A percentile compares a stretch with the other conserved stretches of the same genome.
These are phyloP conservation scores for Suillus brevipes DNA, from an alignment of 768 basidiomycete genomes.

Conservation along the genomic window DNA sequence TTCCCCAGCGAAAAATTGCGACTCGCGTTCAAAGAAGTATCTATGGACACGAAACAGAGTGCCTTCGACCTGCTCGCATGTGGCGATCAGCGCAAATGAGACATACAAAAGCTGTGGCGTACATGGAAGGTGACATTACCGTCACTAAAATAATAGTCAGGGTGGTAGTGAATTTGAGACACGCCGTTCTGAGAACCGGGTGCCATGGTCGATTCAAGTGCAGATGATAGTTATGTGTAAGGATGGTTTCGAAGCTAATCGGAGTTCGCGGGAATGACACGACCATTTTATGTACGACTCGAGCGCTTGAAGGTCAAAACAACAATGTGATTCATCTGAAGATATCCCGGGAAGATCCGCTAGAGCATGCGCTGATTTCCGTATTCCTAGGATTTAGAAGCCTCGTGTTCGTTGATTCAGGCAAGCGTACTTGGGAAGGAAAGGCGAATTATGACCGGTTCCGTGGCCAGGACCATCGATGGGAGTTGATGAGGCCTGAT, in stretches of 20 bases:
- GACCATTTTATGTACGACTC: neutral
- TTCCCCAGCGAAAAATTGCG: conserved; percentile 27
- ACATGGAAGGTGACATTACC: neutral
- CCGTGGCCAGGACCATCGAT: neutral
- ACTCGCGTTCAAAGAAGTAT: conserved; percentile 34
- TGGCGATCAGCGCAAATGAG: neutral
- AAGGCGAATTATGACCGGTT: neutral
- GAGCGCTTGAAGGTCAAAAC: neutral
- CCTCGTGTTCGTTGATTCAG: neutral
- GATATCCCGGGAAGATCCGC: neutral
- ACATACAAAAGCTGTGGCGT: neutral
- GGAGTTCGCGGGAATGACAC: neutral
- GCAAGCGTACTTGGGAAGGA: neutral
- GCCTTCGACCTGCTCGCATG: neutral
- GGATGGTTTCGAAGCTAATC: neutral
- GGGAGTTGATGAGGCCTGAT: neutral
- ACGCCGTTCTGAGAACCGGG: neutral
- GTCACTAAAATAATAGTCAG: neutral
- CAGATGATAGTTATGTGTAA: neutral
- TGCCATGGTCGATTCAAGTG: neutral
- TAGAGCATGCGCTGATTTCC: neutral
- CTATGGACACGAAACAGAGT: neutral
- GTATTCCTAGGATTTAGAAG: conserved; percentile 2
- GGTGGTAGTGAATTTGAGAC: neutral
- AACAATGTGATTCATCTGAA: neutral